Evolutionary conservation across 148 eudicot genomes (phyloP).

Genomic region (Tetragonia tetragonoides): DNA sequence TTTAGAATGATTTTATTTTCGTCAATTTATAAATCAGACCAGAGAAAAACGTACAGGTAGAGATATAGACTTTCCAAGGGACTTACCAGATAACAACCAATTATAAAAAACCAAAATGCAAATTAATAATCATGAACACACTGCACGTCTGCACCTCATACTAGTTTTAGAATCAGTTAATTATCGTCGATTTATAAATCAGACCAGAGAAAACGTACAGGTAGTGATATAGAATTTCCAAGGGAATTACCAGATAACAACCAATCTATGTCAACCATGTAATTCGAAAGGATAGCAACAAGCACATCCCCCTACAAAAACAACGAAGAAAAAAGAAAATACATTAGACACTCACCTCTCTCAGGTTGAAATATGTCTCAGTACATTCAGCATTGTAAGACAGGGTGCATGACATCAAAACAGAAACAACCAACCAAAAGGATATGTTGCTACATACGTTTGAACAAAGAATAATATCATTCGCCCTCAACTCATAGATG

Average conservation of each 20-base stretch:
- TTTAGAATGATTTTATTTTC: neutral
- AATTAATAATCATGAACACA: neutral
- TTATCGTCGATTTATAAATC: neutral
- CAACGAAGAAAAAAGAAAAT: constrained; percentile 10
- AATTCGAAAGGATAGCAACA: constrained; percentile 82
- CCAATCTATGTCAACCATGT: constrained; percentile 98
- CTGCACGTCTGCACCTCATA: neutral
- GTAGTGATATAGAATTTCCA: neutral
- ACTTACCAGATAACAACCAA: constrained; percentile 85
- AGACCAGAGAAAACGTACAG: neutral
- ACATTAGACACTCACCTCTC: neutral
- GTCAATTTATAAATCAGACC: neutral
- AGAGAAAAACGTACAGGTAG: neutral
- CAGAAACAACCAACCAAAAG: neutral
- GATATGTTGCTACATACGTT: neutral
- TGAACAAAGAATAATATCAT: no score
- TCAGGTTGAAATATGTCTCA: no score
- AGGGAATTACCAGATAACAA: constrained; percentile 65
- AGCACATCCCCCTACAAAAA: constrained; percentile 70
- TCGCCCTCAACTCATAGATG: no score
- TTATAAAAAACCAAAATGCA: constrained; percentile 12
- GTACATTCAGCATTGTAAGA: constrained; percentile 2
- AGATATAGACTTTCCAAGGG: neutral
- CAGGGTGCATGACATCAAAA: neutral
- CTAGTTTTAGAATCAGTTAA: neutral